Base-by-base conservation (phyloP, 306 rosid genomes). In the Malus sieversii region DNA sequence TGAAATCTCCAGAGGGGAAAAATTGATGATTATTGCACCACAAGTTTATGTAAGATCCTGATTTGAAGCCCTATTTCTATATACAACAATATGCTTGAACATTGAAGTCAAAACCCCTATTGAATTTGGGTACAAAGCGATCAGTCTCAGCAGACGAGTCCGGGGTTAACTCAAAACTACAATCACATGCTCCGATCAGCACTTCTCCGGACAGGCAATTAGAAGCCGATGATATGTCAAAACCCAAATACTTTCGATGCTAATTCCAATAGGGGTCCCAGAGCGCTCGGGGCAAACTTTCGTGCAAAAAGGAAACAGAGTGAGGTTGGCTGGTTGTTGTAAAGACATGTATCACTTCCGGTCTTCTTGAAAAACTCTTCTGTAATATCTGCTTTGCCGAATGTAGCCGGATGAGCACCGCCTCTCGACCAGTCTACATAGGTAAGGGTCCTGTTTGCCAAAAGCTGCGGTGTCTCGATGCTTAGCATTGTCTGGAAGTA, bases 371-470 rank as follows among this genome's bases (percentile, higher is more conserved):
- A 82, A 84, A 92, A 92, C 65, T 85, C 96, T 71, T 89, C 92
- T 27, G 84, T 90, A 66, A 92, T 88, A 78, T 96, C 99, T 57
- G 68, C 77, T 85, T 89, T 89, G 52, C 99, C 99, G 15, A 90
- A 96, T 5, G 98, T 96, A 77, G 99, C 99, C 0, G 99, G 99
- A 80, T 96, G 99, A 81, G 99, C 99, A 55, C 98, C 99, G 57
- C 98, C 98, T 45, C 99, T 89, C 1, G 99, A 96, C 99, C 99
- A 96, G 77, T 96, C 99, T 27, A 96, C 98, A 70, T 84, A 92
- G 42, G 96, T 89, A 71, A 96, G 91, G 82, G 87, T 96, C 83
- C 99, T 80, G 72, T 96, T 96, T 27, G 98, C 97, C 81, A 96
- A 64, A 68, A 86, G 91, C 78, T 81, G 89, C 32, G 99, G 96